Percentiles rank a stretch among this genome's conserved stretches.
These are phyloP conservation scores for Suillus weaverae DNA, from an alignment of 768 basidiomycete genomes.

Conservation along the genomic window DNA sequence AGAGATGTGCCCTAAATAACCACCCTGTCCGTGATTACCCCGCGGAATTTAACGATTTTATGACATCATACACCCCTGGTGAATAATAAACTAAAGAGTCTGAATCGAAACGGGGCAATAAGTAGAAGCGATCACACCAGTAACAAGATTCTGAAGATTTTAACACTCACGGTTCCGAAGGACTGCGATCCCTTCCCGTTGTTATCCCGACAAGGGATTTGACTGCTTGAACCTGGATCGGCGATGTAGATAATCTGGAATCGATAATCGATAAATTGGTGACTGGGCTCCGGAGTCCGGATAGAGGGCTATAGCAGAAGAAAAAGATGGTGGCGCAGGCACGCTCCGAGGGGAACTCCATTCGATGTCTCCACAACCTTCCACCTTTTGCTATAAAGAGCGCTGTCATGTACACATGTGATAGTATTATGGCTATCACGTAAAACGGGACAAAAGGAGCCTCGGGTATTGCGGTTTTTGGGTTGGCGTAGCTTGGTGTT, in stretches of 20 bases:
- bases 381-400: not conserved
- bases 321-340: not conserved
- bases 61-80: not conserved
- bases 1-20: not conserved
- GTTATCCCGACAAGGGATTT: not conserved
- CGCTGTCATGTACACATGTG: not conserved
- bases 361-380: not conserved
- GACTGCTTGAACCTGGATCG: not conserved
- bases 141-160: not conserved
- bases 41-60: not conserved
- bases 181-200: not conserved
- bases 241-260: not conserved
- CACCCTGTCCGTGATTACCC: not conserved
- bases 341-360: not conserved
- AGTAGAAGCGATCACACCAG: not conserved
- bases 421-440: not conserved
- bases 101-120: not conserved
- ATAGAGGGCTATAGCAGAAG: not conserved
- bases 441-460: not conserved
- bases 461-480: not conserved
- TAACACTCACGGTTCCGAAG: not conserved
- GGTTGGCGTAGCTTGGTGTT: not conserved
- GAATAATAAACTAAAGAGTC: not conserved
- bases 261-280: not conserved
- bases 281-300: not conserved